Conservation (phyloP, 805 yeast genomes). For the Schwanniomyces yamadae region DNA sequence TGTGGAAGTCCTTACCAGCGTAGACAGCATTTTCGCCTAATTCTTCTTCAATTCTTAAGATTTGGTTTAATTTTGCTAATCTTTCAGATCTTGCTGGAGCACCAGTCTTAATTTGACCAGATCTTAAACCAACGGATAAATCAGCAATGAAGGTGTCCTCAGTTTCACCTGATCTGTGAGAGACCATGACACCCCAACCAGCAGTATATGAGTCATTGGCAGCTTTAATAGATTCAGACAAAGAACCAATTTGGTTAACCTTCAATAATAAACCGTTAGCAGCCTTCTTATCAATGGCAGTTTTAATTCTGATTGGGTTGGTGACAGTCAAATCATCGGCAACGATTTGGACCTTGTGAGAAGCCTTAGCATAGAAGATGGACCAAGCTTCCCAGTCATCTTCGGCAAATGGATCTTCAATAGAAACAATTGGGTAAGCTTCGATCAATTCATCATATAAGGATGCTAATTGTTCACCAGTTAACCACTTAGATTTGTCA, state of each 20-base stretch:
- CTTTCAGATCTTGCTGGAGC: conserved; percentile 99
- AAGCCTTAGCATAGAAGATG: conserved; percentile 70
- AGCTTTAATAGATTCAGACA: conserved; percentile 94
- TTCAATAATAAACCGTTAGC: conserved; percentile 93
- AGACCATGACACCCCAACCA: conserved; percentile 99
- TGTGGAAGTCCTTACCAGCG: conserved; percentile 92
- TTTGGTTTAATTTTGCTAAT: conserved; percentile 98
- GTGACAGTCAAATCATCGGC: conserved; percentile 99
- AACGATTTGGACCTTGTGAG: conserved; percentile 80
- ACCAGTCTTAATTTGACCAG: conserved; percentile 99
- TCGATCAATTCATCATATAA: conserved; percentile 76
- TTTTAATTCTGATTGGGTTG: conserved; percentile 91
- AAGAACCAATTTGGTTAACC: conserved; percentile 98
- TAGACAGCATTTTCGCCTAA: conserved; percentile 95
- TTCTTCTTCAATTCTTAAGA: conserved; percentile 97
- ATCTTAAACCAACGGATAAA: conserved; percentile 94
- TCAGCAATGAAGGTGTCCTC: conserved; percentile 99
- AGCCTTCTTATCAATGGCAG: conserved; percentile 95
- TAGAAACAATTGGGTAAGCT: conserved; percentile 96
- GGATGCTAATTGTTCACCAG: conserved; percentile 83
- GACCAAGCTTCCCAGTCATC: conserved; percentile 99
- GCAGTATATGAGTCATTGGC: conserved; percentile 94
- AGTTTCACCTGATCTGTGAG: conserved; percentile 99
- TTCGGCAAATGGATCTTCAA: conserved; percentile 99
- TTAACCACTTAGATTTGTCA: conserved; percentile 86